Conservation (phyloP, 257 asterid species). For the Fraxinus americana region DNA sequence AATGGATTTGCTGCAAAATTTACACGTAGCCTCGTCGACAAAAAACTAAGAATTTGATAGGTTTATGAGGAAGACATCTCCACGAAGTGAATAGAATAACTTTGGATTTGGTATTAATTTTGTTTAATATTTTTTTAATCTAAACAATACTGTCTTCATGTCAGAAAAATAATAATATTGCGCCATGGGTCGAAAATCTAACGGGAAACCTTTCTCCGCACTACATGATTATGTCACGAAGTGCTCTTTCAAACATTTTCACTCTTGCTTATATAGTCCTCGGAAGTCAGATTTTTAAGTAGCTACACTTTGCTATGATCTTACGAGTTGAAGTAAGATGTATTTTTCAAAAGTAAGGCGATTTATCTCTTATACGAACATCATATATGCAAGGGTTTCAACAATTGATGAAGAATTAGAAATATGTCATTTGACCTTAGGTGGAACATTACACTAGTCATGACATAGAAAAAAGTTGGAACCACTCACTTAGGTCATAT, state of each 20-base stretch:
- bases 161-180: not conserved
- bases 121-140: not conserved
- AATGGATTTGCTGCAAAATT: not conserved
- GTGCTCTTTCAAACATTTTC: not conserved
- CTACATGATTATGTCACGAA: not conserved
- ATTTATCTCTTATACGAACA: too few relatives aligned
- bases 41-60: not conserved
- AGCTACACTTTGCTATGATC: too few relatives aligned
- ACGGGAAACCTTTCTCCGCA: not conserved
- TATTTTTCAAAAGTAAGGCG: too few relatives aligned
- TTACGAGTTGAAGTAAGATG: too few relatives aligned
- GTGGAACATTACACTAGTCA: not conserved
- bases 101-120: not conserved
- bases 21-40: not conserved
- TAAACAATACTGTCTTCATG: not conserved
- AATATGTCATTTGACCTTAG: not conserved
- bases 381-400: not conserved
- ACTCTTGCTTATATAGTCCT: too few relatives aligned
- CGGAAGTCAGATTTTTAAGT: too few relatives aligned
- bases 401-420: not conserved
- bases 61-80: not conserved
- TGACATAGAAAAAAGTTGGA: constrained; percentile 12
- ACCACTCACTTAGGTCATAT: constrained; percentile 18
- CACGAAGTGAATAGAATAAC: not conserved
- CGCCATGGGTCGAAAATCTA: not conserved